Percentiles rank a stretch among this genome's conserved stretches.
phyloP scores from a whole-genome alignment of 2,329 filamentous ascomycete genomes.

The Phialocephala sp. region DNA sequence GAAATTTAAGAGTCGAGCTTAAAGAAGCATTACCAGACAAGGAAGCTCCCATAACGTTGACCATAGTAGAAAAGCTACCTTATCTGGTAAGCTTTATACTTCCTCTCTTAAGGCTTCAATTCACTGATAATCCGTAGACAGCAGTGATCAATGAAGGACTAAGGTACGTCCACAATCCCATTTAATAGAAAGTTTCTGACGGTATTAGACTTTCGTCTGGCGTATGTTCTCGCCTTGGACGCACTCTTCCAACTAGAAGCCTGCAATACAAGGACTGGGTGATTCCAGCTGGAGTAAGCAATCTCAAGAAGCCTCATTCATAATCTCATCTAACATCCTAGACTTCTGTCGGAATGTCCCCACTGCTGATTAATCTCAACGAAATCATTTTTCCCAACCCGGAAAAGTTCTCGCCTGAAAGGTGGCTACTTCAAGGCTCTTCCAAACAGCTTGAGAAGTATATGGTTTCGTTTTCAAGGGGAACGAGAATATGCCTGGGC shows the following conservation, averaged over 20 bases:
- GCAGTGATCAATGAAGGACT: constrained; percentile 3
- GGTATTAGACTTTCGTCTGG: not conserved
- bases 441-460: constrained; percentile 41
- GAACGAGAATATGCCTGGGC: constrained; percentile 25
- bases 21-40: not conserved
- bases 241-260: not conserved
- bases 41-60: not conserved
- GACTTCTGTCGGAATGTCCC: constrained; percentile 47
- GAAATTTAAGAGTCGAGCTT: not conserved
- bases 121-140: not conserved
- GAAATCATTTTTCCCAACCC: constrained; percentile 20
- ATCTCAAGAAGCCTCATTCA: not conserved
- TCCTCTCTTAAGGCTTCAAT: not conserved
- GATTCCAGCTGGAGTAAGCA: not conserved
- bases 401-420: constrained; percentile 23
- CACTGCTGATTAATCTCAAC: constrained; percentile 26
- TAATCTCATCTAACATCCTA: constrained; percentile 27
- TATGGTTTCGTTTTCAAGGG: constrained; percentile 41
- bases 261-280: not conserved
- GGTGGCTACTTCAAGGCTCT: constrained; percentile 37
- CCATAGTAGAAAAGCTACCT: not conserved
- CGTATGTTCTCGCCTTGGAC: not conserved
- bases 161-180: not conserved
- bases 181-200: not conserved
- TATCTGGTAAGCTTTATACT: not conserved